Base-by-base conservation (phyloP, 257 asterid species). In the Solanum commersonii region DNA sequence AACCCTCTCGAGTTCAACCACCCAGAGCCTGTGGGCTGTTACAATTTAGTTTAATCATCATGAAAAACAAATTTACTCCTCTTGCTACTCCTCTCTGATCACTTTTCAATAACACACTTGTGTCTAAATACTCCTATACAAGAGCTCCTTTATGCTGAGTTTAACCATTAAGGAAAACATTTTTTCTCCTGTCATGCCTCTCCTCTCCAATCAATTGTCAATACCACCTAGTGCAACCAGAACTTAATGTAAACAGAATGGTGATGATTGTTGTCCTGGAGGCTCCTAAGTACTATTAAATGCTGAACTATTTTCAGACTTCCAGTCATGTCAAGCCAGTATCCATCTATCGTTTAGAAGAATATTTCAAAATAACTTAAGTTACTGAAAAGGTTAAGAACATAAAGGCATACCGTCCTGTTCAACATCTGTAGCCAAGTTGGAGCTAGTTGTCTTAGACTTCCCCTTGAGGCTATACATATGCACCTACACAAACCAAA, bases 401-500 rank as follows among this genome's bases (percentile, higher is more conserved):
- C 87, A 87, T 72, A 77, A 89, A 91, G 82, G 37, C 73, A 88
- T 87, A 95, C 99, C 98, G 85, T 94, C 91, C 84, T 42, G 92
- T 81, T 93, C 92, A 88, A 88, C 86, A 90, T 92, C 95, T 59
- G 92, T 90, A 65, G 92, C 91, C 81, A 94, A 84, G 86, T 93
- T 90, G 88, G 95, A 87, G 35, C 88, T 92, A 79, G 91, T 90
- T 88, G 91, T 94, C 87, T 88, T 89, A 67, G 92, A 89, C 91
- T 92, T 83, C 67, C 92, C 90, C 71, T 91, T 92, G 49, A 96
- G 91, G 76, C 86, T 91, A 89, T 92, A 93, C 71, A 96, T 91
- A 88, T 89, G 92, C 90, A 96, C 94, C 99, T 97, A 90, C 65
- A 90, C 46, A 84, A 90, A 77, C 70, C 84, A 52, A 87, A 83